phyloP scores from a whole-genome alignment of 2,329 filamentous ascomycete species.

The Verticillium isaacii region DNA sequence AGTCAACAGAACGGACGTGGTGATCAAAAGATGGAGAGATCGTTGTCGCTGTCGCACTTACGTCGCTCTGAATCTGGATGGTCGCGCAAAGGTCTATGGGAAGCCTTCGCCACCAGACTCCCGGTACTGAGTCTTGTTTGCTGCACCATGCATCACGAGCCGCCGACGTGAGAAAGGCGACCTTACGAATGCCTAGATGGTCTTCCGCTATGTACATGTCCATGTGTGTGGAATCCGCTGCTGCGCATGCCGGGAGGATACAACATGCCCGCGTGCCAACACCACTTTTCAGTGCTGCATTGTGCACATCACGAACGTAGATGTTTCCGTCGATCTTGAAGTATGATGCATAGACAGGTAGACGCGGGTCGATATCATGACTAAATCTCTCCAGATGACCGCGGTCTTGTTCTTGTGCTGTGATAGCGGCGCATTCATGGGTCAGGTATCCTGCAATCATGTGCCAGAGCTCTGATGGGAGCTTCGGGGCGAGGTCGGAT shows the following conservation, averaged over 20 bases:
- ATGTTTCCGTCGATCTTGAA: not conserved
- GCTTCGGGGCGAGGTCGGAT: not conserved
- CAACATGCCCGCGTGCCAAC: not conserved
- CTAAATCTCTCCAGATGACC: not conserved
- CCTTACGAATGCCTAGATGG: not conserved
- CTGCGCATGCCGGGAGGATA: not conserved
- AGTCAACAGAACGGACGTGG: not conserved
- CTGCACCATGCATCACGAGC: not conserved
- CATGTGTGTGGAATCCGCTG: not conserved
- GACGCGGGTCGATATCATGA: not conserved
- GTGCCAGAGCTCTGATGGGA: not conserved
- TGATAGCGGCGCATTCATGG: not conserved
- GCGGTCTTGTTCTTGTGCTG: not conserved
- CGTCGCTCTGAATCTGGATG: not conserved
- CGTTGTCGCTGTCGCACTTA: not conserved
- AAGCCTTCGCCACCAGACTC: not conserved
- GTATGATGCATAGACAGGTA: not conserved
- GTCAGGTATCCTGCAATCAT: not conserved
- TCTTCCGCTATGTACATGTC: not conserved
- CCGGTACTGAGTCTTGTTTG: not conserved
- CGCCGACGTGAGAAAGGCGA: not conserved
- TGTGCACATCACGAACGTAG: not conserved
- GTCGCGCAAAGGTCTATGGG: not conserved
- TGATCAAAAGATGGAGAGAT: not conserved
- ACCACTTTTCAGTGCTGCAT: not conserved